Evolutionary conservation across 2,329 filamentous ascomycete species (phyloP).

Genomic region (Neurospora sp.): DNA sequence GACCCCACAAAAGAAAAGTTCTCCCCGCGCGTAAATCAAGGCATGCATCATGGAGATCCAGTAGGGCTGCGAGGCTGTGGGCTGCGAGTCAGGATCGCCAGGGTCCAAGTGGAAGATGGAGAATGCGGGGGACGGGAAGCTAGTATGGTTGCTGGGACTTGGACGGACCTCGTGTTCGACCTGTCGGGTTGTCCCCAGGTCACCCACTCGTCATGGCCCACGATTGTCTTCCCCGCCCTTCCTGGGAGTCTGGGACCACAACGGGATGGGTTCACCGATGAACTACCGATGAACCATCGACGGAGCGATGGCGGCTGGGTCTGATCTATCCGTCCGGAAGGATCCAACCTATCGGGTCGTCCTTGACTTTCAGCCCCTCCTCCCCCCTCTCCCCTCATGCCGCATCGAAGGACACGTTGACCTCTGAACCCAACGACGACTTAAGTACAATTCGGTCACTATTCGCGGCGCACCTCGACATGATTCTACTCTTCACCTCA

Average conservation of each 20-base stretch:
- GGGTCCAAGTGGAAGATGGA: neutral
- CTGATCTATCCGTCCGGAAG: neutral
- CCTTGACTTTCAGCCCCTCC: neutral
- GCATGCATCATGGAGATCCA: neutral
- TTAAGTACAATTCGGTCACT: neutral
- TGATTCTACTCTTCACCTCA: neutral
- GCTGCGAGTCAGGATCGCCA: neutral
- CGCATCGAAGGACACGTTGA: neutral
- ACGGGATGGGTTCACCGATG: neutral
- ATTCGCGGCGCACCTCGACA: neutral
- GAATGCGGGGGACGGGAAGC: neutral
- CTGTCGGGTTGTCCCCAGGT: neutral
- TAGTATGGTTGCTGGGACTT: neutral
- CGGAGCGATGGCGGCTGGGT: neutral
- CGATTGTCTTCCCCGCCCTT: neutral
- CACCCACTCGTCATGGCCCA: neutral
- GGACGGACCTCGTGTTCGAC: neutral
- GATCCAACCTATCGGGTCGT: neutral
- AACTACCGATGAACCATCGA: neutral
- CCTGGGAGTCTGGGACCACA: neutral
- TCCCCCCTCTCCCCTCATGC: neutral
- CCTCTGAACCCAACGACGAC: neutral
- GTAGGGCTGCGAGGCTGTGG: neutral
- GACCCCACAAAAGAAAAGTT: neutral
- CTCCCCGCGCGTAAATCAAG: neutral